These are phyloP conservation scores for Hysterangium stoloniferum DNA, from an alignment of 768 basidiomycete species.

Conservation along the genomic window DNA sequence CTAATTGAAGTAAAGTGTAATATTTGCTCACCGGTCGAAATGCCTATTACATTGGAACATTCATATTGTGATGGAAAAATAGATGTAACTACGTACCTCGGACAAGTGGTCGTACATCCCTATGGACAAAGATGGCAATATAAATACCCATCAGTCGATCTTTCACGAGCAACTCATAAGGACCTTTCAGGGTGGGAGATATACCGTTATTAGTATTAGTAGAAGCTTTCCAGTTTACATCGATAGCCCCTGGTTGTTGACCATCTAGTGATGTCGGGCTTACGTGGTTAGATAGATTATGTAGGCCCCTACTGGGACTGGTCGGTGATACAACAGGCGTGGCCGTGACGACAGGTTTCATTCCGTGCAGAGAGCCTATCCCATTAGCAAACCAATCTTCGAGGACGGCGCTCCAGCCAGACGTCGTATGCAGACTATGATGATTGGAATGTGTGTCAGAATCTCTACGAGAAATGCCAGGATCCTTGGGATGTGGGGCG, in stretches of 20 bases:
- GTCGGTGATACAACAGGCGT: neutral
- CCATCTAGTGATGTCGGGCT: conserved; percentile 32
- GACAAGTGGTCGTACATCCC: conserved; percentile 57
- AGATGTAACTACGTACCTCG: conserved; percentile 38
- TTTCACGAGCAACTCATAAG: conserved; percentile 80
- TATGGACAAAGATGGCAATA: conserved; percentile 66
- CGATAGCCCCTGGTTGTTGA: conserved; percentile 27
- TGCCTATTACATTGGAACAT: neutral
- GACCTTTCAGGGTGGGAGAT: conserved; percentile 41
- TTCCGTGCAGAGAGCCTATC: conserved; percentile 17
- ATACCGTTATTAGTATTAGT: conserved; percentile 5
- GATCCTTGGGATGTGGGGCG: neutral
- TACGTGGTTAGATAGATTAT: conserved; percentile 35
- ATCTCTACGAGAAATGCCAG: neutral
- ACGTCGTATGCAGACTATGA: conserved; percentile 23
- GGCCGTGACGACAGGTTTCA: conserved; percentile 14
- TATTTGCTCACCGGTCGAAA: conserved; percentile 2
- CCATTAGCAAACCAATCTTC: conserved; percentile 63
- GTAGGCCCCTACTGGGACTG: conserved; percentile 34
- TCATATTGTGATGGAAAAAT: too few species aligned
- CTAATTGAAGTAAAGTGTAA: neutral
- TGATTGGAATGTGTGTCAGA: conserved; percentile 15
- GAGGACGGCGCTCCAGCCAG: conserved; percentile 69
- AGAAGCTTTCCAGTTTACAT: conserved; percentile 15
- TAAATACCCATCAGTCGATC: conserved; percentile 91